Evolutionary conservation across 1,284 basidiomycete species (phyloP).

Genomic region (Taiwanofungus camphoratus): DNA sequence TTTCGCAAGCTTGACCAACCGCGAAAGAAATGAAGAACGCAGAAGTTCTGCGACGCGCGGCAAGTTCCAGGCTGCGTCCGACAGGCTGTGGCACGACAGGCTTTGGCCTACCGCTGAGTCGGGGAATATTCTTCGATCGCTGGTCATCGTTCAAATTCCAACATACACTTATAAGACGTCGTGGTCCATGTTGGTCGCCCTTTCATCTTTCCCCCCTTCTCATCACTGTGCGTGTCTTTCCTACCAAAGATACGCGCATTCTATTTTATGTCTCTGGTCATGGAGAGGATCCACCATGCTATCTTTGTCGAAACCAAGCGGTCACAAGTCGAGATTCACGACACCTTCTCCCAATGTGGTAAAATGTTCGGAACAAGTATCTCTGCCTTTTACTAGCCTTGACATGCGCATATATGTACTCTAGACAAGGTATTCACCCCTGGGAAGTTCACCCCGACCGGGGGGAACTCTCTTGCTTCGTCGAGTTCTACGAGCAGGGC

Average conservation of each 20-base stretch:
- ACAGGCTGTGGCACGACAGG: too few species aligned
- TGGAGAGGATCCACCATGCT: constrained; percentile 17
- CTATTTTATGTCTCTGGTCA: constrained; percentile 10
- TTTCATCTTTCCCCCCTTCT: constrained; percentile 1
- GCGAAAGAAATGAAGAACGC: too few species aligned
- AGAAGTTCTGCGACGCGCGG: too few species aligned
- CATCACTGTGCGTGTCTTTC: background rate
- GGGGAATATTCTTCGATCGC: too few species aligned
- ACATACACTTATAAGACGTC: background rate
- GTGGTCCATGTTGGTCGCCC: background rate
- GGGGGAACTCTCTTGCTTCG: constrained; percentile 9
- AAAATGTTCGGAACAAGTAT: constrained; percentile 29
- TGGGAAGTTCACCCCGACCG: constrained; percentile 10
- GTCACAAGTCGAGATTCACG: constrained; percentile 22
- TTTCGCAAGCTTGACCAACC: too few species aligned
- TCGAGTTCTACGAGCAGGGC: constrained; percentile 22
- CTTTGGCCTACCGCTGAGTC: too few species aligned
- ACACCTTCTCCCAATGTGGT: constrained; percentile 28
- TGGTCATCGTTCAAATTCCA: too few species aligned
- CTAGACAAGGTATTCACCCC: constrained; percentile 1
- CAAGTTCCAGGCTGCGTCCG: too few species aligned
- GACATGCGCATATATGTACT: constrained; percentile 14
- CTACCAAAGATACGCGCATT: background rate
- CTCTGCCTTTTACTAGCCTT: background rate
- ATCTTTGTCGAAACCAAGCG: constrained; percentile 29